These are phyloP conservation scores for Globisporangium mamillatum DNA, from an alignment of 352 stramenopile genomes.

Conservation along the genomic window DNA sequence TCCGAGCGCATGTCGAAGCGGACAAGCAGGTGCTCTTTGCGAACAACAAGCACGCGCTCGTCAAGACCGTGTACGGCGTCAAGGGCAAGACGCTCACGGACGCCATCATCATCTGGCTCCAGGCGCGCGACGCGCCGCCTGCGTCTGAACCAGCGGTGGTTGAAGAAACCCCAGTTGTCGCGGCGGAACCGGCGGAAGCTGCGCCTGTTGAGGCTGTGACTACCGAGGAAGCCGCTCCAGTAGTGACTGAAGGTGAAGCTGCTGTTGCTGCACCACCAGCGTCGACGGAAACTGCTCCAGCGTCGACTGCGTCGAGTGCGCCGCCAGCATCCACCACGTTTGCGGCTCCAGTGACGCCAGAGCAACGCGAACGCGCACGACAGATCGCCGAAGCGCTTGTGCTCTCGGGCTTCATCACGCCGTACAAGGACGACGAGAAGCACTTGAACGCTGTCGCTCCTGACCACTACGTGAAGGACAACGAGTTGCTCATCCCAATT, in stretches of 20 bases:
- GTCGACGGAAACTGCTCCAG: background rate
- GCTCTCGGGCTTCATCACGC: conserved; percentile 6
- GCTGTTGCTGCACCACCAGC: background rate
- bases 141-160: background rate
- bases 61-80: conserved; percentile 16
- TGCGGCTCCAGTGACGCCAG: background rate
- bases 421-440: conserved; percentile 12
- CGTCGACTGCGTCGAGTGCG: background rate
- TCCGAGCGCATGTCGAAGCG: background rate
- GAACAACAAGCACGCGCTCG: conserved; percentile 5
- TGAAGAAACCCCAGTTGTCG: background rate
- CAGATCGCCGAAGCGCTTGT: conserved; percentile 12
- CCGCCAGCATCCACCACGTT: background rate
- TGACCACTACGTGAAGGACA: conserved; percentile 4
- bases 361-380: background rate
- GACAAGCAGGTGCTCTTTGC: conserved; percentile 9
- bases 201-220: background rate
- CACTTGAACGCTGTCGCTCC: conserved; percentile 1
- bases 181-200: background rate
- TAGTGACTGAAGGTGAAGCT: background rate
- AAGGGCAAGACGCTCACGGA: conserved; percentile 12
- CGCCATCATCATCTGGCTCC: conserved; percentile 11
- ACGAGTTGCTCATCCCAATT: conserved; percentile 8
- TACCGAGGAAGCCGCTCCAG: background rate
- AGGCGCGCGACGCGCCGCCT: conserved; percentile 26